Evolutionary conservation across 768 basidiomycete species (phyloP).

Genomic region (Pholiota molesta): DNA sequence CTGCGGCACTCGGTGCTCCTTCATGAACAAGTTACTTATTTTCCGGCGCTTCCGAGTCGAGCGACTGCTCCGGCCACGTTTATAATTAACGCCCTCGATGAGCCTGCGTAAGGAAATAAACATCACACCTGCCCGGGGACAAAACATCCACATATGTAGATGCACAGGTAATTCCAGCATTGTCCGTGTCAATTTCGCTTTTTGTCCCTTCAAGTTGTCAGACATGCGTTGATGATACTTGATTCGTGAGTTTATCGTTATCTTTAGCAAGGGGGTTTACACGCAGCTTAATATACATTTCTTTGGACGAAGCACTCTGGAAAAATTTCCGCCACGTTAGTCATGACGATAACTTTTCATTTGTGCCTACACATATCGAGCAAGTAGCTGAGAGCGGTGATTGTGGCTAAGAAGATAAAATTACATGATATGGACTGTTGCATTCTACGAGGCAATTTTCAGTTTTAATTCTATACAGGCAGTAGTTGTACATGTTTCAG

Average conservation of each 20-base stretch:
- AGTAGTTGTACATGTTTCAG: neutral
- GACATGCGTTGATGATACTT: constrained; percentile 1
- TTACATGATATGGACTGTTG: neutral
- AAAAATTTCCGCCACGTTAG: too few species aligned
- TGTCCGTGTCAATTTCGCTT: neutral
- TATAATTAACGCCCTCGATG: neutral
- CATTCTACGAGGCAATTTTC: neutral
- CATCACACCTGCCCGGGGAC: neutral
- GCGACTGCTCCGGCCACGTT: neutral
- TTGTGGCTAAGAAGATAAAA: neutral
- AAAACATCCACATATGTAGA: neutral
- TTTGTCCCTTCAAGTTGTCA: neutral
- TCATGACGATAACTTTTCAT: too few species aligned
- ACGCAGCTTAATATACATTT: neutral
- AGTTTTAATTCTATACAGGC: neutral
- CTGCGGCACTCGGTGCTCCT: too few species aligned
- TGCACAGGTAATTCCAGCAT: too few species aligned
- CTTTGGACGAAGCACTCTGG: neutral
- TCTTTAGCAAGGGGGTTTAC: neutral
- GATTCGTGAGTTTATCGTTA: neutral
- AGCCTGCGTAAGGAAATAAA: neutral
- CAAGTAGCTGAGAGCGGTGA: neutral
- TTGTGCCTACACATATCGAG: too few species aligned
- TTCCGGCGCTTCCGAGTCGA: neutral
- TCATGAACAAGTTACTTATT: neutral